phyloP scores from a whole-genome alignment of 2,329 filamentous ascomycete species.

The Sclerotinia subarctica region DNA sequence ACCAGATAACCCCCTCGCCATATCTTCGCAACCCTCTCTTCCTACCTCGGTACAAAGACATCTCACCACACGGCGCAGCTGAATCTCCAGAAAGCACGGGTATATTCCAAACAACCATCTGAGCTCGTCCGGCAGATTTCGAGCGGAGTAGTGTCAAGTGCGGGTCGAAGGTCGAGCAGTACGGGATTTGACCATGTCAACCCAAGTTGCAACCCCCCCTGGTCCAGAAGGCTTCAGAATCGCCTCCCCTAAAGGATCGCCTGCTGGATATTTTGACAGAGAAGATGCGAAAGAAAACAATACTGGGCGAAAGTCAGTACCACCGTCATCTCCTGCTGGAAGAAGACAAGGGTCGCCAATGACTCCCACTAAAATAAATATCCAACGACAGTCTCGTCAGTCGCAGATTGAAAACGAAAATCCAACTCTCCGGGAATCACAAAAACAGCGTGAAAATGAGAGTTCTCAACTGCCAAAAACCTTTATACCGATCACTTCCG shows the following conservation, averaged over 20 bases:
- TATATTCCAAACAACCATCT: conserved; percentile 3
- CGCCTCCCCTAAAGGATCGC: conserved; percentile 19
- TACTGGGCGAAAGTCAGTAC: conserved; percentile 26
- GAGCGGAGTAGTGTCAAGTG: conserved; percentile 10
- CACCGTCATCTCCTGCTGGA: conserved; percentile 31
- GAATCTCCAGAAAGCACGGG: conserved; percentile 1
- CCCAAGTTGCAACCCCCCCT: conserved; percentile 29
- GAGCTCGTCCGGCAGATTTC: not conserved
- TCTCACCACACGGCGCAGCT: not conserved
- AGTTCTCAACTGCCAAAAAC: conserved; percentile 25
- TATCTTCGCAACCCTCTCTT: not conserved
- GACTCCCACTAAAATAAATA: conserved; percentile 56
- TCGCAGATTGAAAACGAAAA: conserved; percentile 48
- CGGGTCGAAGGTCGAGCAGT: conserved; percentile 14
- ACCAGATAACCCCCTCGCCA: not conserved
- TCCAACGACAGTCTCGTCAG: conserved; percentile 50
- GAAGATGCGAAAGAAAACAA: conserved; percentile 32
- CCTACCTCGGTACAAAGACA: not conserved
- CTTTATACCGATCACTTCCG: conserved; percentile 27
- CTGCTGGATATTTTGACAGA: conserved; percentile 21
- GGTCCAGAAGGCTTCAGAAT: conserved; percentile 25
- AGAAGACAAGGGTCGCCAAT: conserved; percentile 51
- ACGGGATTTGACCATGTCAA: conserved; percentile 12
- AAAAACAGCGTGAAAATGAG: conserved; percentile 20
- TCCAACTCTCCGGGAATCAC: conserved; percentile 1